Base-by-base conservation (phyloP, 1,284 basidiomycete genomes). In the Macrocybe sp. region DNA sequence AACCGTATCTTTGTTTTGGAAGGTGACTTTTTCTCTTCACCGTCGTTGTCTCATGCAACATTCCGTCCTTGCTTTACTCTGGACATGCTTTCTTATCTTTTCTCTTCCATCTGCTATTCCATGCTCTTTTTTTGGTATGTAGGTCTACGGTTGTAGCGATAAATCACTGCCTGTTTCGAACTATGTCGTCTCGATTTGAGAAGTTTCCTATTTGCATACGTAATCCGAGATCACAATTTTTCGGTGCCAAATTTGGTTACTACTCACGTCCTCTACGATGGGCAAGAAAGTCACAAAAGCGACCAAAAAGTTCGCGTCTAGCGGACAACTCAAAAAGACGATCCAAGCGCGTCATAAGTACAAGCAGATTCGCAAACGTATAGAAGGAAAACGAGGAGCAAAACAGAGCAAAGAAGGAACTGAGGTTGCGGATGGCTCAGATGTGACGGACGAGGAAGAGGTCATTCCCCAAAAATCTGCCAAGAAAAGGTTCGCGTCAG, bases 301-400 rank as follows among this genome's bases (percentile, higher is more conserved):
- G 1, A 87, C 86, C 11, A 83, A 87, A 61, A 93, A 94, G 70
- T 95, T 94, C 57, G 88, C 85, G 7, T 75, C 89, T 2, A 91
- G 88, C 49, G 93, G 93, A 1, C 85, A 89, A 62, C 79, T 97
- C 44, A 90, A 90, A 60, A 86, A 89, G 55, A 81, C 83, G 31
- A 95, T 97, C 50, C 78, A 90, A 58, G 77, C 84, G 4, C 74
- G 92, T 35, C 78, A 83, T 48, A 85, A 89, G 57, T 79, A 87
- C 58, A 85, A 92, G 59, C 79, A 91, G 60, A 70, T 79, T 52
- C 79, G 80, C 61, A 85, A 83, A 64, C 84, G 83, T 64, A 74
- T 79, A n/a, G 79, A 89, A 56, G 70, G 75, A 41, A 71, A 82
- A 52, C 74, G 78, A 52, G 74, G 72, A 37, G 63, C 61, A 41